These are phyloP conservation scores for Pyricularia sp. DNA, from an alignment of 2,329 filamentous ascomycete species.

Conservation along the genomic window DNA sequence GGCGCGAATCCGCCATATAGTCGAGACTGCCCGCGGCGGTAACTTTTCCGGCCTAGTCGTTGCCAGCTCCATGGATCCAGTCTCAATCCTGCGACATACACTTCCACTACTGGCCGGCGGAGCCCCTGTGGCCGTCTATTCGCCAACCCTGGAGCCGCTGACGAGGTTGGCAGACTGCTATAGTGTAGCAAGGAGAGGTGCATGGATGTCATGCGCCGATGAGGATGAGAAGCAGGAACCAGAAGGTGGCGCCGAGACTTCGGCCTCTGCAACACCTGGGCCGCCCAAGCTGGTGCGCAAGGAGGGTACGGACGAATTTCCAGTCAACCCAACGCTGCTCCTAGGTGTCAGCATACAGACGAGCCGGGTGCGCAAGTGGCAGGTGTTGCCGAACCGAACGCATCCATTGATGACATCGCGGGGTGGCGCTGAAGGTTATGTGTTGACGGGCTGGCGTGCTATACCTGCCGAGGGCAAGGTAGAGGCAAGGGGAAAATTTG, in stretches of 20 bases:
- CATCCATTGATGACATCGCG: conserved; percentile 86
- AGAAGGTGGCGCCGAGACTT: background rate
- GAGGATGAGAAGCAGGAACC: background rate
- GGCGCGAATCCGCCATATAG: conserved; percentile 56
- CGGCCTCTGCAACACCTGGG: conserved; percentile 30
- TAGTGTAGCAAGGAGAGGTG: conserved; percentile 63
- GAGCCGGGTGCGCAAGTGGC: conserved; percentile 66
- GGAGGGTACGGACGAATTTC: conserved; percentile 61
- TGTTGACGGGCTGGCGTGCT: conserved; percentile 75
- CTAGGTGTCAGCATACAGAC: conserved; percentile 72
- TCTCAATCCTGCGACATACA: conserved; percentile 58
- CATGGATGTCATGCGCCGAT: conserved; percentile 38
- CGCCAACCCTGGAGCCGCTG: conserved; percentile 66
- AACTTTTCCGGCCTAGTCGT: conserved; percentile 75
- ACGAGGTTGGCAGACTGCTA: conserved; percentile 71
- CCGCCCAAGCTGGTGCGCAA: conserved; percentile 36
- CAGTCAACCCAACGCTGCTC: conserved; percentile 73
- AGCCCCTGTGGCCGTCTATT: conserved; percentile 76
- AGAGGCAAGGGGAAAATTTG: conserved; percentile 68
- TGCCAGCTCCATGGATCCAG: conserved; percentile 69
- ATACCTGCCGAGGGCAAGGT: conserved; percentile 68
- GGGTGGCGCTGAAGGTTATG: conserved; percentile 79
- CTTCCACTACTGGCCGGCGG: conserved; percentile 75
- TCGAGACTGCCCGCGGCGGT: conserved; percentile 61
- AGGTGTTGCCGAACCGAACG: conserved; percentile 81